Evolutionary conservation across 257 asterid species (phyloP), one percentile per base, ranked within the genome.

Genomic region (Lavandula angustifolia): DNA sequence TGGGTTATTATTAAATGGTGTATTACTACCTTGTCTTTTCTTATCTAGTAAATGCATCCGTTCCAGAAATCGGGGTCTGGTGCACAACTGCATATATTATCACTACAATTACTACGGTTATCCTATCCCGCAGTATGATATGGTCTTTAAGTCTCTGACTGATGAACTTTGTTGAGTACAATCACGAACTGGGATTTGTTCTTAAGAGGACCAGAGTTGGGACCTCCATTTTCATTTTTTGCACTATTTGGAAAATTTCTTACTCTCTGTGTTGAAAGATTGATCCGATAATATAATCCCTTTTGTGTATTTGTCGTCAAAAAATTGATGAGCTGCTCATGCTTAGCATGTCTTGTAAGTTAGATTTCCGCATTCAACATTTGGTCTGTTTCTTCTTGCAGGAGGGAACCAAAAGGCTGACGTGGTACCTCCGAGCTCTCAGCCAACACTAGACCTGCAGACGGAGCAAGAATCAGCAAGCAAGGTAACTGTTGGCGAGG

Each of bases 341-440:
- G 1, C 22, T 0, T 50, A 18, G 56, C 9, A 27, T 22, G 37
- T 10, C n/a, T 22, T 8, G 0, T 22, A 11, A 27, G 5, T 34
- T 52, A 11, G 38, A 52, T 52, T 27, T 52, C 4, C 9, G 14
- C 35, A 1, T 12, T 27, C 13, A 33, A 9, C 17, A 27, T 7
- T 9, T 9, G 44, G 35, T 11, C 52, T 32, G n/a, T 41, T 11
- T 48, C 57, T 63, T 63, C 9, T 54, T 3, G 43, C 69, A 76
- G 84, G 78, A 50, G 32, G 38, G 16, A 71, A 72, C 38, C 73
- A 54, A 35, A 46, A 58, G 3, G 32, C 13, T 0, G 70, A 73
- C 60, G 70, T 3, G 29, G 75, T 44, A 70, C 76, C 57, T 46
- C 40, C 76, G 9, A 14, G 18, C 32, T 60, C 18, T 9, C 57